Evolutionary conservation across 257 asterid species (phyloP).

Genomic region (Solanum ahanhuiri): DNA sequence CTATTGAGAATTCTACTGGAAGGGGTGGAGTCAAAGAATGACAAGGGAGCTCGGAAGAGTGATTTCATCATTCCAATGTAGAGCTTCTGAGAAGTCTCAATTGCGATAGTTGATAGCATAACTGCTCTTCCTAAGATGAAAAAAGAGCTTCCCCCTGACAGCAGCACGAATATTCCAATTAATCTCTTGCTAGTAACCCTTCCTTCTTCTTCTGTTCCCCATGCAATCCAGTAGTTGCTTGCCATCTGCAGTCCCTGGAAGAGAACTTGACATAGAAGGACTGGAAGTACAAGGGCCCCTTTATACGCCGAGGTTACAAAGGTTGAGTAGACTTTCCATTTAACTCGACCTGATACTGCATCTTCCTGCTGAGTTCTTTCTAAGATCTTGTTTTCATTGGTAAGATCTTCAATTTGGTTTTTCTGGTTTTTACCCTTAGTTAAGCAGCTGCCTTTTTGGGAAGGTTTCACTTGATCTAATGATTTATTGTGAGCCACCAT

Average conservation of each 20-base stretch:
- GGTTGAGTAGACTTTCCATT: constrained; percentile 61
- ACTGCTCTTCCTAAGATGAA: constrained; percentile 68
- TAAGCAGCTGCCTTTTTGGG: constrained; percentile 6
- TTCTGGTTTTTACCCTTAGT: constrained; percentile 13
- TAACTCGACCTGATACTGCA: constrained; percentile 58
- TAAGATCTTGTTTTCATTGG: constrained; percentile 13
- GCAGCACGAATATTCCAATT: constrained; percentile 51
- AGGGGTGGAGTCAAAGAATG: constrained; percentile 74
- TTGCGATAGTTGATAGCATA: constrained; percentile 58
- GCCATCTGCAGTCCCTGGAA: constrained; percentile 74
- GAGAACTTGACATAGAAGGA: constrained; percentile 55
- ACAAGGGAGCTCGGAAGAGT: constrained; percentile 60
- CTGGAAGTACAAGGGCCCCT: constrained; percentile 64
- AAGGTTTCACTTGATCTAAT: constrained; percentile 38
- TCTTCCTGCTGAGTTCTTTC: constrained; percentile 29
- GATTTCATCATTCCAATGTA: constrained; percentile 50
- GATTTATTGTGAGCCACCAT: constrained; percentile 55
- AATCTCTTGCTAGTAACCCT: constrained; percentile 26
- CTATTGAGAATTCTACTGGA: constrained; percentile 79
- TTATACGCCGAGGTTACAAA: constrained; percentile 56
- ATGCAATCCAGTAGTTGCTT: constrained; percentile 85
- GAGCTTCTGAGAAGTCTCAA: constrained; percentile 62
- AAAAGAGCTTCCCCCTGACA: constrained; percentile 70
- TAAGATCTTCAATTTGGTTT: constrained; percentile 24
- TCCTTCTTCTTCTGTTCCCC: constrained; percentile 56